Evolutionary conservation across 495 filamentous ascomycete species (phyloP), one percentile per base, ranked within the genome.

Genomic region (Tuber borchii): DNA sequence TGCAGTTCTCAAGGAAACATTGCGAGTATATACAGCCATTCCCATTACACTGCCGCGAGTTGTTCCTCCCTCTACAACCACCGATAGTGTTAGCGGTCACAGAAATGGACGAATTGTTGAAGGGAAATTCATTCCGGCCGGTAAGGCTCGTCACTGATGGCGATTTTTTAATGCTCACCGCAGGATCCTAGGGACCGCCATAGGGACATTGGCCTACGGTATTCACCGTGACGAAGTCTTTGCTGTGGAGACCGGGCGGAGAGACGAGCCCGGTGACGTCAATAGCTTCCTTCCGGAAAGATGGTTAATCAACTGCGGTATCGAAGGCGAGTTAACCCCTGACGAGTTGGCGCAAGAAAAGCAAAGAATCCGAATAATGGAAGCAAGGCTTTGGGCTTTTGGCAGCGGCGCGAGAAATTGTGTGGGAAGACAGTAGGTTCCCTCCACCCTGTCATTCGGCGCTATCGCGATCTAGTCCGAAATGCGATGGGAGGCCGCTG

Each of bases 131-230:
- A 22, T 72, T 34, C 70, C 46, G 10, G 42, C 61, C 34, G 56
- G 56, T 65, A 34, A 65, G 56, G 14, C 26, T 34, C 14, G 1
- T 8, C 26, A 4, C 56, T 17, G 12, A 31, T 7, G 12, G 14
- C 16, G 4, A 19, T 65, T 65, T 17, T 17, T 3, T 19, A 31
- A 31, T 26, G 26, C 56, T 65, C 56, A 65, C 5, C 14, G 1
- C 12, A 19, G 2, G 14, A 34, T 34, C 16, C 3, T 34, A 65
- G 72, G 75, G n/a, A 74, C 68, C 83, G 16, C 77, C 74, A 71
- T 89, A 86, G 39, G 88, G 75, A 17, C 86, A 85, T 37, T 87
- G 83, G 20, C 84, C 84, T 45, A 85, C 79, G 75, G 83, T 83
- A 81, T 88, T 86, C 73, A 88, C 69, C n/a, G 85, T 77, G 45